Base-by-base conservation (phyloP, 2,329 filamentous ascomycete genomes). In the Grosmannia huntii region DNA sequence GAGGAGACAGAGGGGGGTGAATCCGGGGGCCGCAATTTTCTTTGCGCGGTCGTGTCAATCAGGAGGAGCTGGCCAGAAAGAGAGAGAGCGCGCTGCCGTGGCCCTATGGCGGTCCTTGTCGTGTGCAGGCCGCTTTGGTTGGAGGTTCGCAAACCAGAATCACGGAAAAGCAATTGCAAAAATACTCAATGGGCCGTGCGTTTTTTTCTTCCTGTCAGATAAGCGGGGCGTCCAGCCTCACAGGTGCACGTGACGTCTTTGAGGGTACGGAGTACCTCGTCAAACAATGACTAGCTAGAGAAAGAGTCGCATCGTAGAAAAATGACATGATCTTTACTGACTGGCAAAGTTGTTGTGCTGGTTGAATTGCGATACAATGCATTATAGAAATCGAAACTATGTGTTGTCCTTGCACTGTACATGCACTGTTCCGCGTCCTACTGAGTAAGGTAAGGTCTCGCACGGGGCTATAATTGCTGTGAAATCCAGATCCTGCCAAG, bases 181-280 rank as follows among this genome's bases (percentile, higher is more conserved):
- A 59, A 33, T 50, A 58, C 9, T 55, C 54, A 58, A 56, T 57
- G 60, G 59, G 41, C 57, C 57, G 59, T 60, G 60, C 59, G 55
- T 59, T 57, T 58, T 56, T 60, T 59, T 53, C 41, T 53, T 21
- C 25, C 21, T 53, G 28, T 23, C 51, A n/a, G 51, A 23, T 44
- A 44, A 44, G 48, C 25, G 54, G 41, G 46, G 21, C 46, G 38
- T 41, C 21, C 33, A 28, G 38, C 36, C 50, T 52, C 50, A n/a
- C 19, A 16, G 41, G 41, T 44, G 41, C 41, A 44, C 41, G 41
- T 44, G 41, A 44, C 4, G 19, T 44, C 6, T 14, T 5, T n/a
- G n/a, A n/a, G 38, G 12, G 9, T 3, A 41, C n/a, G 38, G 41
- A 19, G 31, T 10, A 33, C 6, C 27, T 33, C 9, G 31, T 33